These are phyloP conservation scores for Phytophthora syringae DNA, from an alignment of 352 stramenopile genomes.

Conservation along the genomic window DNA sequence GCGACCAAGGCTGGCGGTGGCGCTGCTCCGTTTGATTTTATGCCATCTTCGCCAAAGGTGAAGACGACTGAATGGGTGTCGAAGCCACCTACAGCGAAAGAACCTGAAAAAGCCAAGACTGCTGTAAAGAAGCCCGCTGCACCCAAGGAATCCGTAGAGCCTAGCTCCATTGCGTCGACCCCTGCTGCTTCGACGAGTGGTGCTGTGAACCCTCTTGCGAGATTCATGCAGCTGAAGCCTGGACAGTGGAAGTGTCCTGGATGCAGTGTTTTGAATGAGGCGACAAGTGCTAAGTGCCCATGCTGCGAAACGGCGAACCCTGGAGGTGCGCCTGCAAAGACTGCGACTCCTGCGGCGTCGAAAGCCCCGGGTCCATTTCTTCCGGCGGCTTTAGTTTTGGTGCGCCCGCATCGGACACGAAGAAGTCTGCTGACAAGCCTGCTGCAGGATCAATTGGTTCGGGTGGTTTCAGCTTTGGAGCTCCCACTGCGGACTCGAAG, in stretches of 20 bases:
- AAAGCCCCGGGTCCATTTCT: constrained; percentile 24
- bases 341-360: constrained; percentile 9
- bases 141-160: constrained; percentile 15
- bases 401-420: constrained; percentile 15
- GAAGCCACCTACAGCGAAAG: constrained; percentile 29
- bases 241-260: constrained; percentile 86
- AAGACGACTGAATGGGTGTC: constrained; percentile 48
- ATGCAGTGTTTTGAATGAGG: constrained; percentile 75
- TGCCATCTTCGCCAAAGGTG: constrained; percentile 67
- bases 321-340: constrained; percentile 14
- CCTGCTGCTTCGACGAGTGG: constrained; percentile 21
- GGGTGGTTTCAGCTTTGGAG: constrained; percentile 61
- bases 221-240: constrained; percentile 69
- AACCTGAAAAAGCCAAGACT: constrained; percentile 28
- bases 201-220: constrained; percentile 57
- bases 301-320: constrained; percentile 80
- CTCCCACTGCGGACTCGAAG: constrained; percentile 22
- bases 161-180: not conserved
- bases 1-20: constrained; percentile 22
- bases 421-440: constrained; percentile 30
- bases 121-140: constrained; percentile 22
- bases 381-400: constrained; percentile 47
- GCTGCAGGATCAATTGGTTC: constrained; percentile 27
- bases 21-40: constrained; percentile 66
- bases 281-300: constrained; percentile 68